Conservation (phyloP, 805 yeast species). For the Scheffersomyces lignosus region DNA sequence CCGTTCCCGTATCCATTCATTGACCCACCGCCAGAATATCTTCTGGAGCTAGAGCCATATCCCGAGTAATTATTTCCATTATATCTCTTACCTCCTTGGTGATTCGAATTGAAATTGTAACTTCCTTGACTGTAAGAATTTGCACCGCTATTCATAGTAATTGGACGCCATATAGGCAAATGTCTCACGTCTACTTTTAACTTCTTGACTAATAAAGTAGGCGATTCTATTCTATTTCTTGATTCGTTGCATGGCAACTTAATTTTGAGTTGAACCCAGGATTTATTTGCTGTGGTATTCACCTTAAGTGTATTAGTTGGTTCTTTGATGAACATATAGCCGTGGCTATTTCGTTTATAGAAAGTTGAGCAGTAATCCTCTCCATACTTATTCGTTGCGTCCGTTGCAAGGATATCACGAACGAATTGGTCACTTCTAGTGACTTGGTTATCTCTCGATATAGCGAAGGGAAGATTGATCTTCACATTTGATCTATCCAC, state of each 20-base stretch:
- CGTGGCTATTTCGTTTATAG: slow-evolving; percentile 31
- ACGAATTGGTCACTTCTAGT: slow-evolving; percentile 3
- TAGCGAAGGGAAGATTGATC: slow-evolving; percentile 1
- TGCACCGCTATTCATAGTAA: slow-evolving; percentile 10
- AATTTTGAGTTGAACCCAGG: slow-evolving; percentile 27
- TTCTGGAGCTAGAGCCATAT: not conserved
- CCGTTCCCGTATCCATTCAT: not conserved
- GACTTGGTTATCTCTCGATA: not conserved
- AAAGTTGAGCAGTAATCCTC: slow-evolving; percentile 33
- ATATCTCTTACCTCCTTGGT: not conserved
- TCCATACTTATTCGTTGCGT: slow-evolving; percentile 8
- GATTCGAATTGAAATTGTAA: not conserved
- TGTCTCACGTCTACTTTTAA: slow-evolving; percentile 26
- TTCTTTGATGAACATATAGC: slow-evolving; percentile 37
- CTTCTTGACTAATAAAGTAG: slow-evolving; percentile 8
- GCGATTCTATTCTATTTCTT: not conserved
- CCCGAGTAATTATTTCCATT: not conserved
- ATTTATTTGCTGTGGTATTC: slow-evolving; percentile 21
- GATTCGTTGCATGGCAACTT: slow-evolving; percentile 11
- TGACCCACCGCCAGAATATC: not conserved
- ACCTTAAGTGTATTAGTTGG: slow-evolving; percentile 27
- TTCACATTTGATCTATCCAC: slow-evolving; percentile 4
- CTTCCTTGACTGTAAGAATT: not conserved
- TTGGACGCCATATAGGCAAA: slow-evolving; percentile 28
- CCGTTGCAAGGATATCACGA: slow-evolving; percentile 5